Conservation (phyloP, 768 basidiomycete species). For the Leccinum barrowsii region DNA sequence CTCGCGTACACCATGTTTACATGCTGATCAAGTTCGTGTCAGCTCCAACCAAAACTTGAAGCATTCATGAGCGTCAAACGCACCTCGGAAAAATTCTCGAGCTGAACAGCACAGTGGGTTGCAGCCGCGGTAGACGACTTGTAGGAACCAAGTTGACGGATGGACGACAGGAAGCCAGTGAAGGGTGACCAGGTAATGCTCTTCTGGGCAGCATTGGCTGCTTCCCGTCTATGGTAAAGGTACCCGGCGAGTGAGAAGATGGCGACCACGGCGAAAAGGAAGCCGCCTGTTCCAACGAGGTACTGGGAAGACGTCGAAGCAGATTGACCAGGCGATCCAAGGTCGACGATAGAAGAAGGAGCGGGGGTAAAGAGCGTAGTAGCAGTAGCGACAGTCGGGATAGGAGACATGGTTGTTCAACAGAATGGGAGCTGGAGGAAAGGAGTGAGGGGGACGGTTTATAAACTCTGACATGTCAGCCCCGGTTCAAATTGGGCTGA, state of each 20-base stretch:
- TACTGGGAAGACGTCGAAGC: neutral
- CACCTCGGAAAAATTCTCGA: constrained; percentile 1
- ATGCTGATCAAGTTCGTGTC: constrained; percentile 5
- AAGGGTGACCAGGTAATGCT: neutral
- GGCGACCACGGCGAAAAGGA: constrained; percentile 10
- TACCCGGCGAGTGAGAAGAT: constrained; percentile 15
- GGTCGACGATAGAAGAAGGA: constrained; percentile 1
- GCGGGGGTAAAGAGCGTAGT: neutral
- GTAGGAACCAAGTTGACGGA: neutral
- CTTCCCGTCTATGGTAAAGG: neutral
- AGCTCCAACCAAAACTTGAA: neutral
- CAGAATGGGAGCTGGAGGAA: neutral
- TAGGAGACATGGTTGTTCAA: constrained; percentile 16
- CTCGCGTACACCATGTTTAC: constrained; percentile 19
- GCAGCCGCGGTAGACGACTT: neutral
- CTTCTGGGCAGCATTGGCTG: neutral
- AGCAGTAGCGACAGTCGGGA: constrained; percentile 11
- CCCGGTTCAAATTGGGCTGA: neutral
- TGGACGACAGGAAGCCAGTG: neutral
- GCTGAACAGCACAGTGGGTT: neutral
- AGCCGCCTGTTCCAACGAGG: constrained; percentile 12
- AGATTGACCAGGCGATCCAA: neutral
- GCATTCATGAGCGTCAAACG: neutral
- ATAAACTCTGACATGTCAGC: constrained; percentile 3
- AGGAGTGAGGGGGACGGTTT: neutral